These are phyloP conservation scores for Cruciata laevipes DNA, from an alignment of 257 asterid genomes.

Conservation along the genomic window DNA sequence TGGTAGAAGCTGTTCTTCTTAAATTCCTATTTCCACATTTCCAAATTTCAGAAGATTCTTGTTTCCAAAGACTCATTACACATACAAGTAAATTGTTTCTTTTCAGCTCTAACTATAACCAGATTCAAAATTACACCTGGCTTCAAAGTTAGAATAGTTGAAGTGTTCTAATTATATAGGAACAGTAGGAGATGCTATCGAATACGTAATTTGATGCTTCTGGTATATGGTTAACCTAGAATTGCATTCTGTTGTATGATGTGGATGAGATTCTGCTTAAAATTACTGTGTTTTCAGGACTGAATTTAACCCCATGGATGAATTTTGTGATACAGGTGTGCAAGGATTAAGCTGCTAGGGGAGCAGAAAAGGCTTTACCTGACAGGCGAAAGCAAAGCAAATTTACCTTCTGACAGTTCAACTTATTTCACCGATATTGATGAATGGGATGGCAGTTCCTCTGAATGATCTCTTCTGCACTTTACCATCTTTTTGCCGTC, in stretches of 20 bases:
- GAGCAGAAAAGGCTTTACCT: background rate
- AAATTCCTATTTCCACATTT: background rate
- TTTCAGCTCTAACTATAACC: background rate
- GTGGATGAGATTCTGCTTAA: background rate
- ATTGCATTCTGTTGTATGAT: background rate
- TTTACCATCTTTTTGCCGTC: too few relatives aligned
- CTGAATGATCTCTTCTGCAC: too few relatives aligned
- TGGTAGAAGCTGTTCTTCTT: background rate
- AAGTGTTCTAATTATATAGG: background rate
- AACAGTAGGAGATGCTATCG: background rate
- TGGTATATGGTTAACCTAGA: too few relatives aligned
- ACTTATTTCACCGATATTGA: slow-evolving; percentile 6
- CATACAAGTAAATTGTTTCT: background rate
- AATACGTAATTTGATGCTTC: background rate
- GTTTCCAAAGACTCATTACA: background rate
- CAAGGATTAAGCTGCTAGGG: background rate
- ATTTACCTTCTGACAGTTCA: slow-evolving; percentile 1
- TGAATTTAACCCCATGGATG: background rate
- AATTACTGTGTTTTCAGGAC: background rate
- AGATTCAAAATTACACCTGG: background rate
- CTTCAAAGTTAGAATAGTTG: background rate
- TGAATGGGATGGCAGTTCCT: slow-evolving; percentile 5
- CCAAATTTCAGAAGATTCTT: background rate
- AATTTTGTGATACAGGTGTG: background rate
- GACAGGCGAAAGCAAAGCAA: background rate